These are phyloP conservation scores for Fusarium devonianum DNA, from an alignment of 2,329 filamentous ascomycete species.

Conservation along the genomic window DNA sequence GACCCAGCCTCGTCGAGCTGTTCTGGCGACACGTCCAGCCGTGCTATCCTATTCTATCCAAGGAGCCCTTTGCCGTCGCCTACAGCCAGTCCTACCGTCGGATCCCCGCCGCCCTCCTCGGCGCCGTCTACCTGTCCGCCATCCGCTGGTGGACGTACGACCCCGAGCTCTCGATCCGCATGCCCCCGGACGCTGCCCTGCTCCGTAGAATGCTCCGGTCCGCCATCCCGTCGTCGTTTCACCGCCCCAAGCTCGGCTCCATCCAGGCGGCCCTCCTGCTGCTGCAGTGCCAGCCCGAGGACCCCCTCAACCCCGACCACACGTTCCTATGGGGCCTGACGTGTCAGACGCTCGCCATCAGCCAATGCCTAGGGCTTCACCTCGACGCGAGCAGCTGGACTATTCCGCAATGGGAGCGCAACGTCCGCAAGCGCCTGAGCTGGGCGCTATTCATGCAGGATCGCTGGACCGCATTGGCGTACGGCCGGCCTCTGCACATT, in stretches of 20 bases:
- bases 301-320: constrained; percentile 46
- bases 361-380: constrained; percentile 61
- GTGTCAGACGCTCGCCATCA: constrained; percentile 56
- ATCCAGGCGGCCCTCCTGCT: constrained; percentile 42
- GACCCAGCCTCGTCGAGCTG: constrained; percentile 64
- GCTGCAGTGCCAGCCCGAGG: constrained; percentile 43
- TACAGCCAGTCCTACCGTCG: constrained; percentile 59
- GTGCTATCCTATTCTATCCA: constrained; percentile 60
- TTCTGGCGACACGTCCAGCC: constrained; percentile 68
- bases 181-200: constrained; percentile 36
- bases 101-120: constrained; percentile 60
- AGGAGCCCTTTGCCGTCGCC: constrained; percentile 61
- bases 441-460: constrained; percentile 70
- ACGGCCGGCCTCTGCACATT: constrained; percentile 42
- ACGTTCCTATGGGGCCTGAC: constrained; percentile 50
- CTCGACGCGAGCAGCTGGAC: constrained; percentile 64
- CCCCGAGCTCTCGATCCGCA: constrained; percentile 42
- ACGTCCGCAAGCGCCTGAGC: constrained; percentile 62
- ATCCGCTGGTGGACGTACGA: constrained; percentile 62
- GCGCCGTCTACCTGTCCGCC: constrained; percentile 63
- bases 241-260: constrained; percentile 43
- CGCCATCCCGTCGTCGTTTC: constrained; percentile 41
- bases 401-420: constrained; percentile 64
- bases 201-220: constrained; percentile 37
- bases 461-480: constrained; percentile 55